phyloP scores from a whole-genome alignment of 192 early-diverging fungal genomes.

The Coemansia sp. region DNA sequence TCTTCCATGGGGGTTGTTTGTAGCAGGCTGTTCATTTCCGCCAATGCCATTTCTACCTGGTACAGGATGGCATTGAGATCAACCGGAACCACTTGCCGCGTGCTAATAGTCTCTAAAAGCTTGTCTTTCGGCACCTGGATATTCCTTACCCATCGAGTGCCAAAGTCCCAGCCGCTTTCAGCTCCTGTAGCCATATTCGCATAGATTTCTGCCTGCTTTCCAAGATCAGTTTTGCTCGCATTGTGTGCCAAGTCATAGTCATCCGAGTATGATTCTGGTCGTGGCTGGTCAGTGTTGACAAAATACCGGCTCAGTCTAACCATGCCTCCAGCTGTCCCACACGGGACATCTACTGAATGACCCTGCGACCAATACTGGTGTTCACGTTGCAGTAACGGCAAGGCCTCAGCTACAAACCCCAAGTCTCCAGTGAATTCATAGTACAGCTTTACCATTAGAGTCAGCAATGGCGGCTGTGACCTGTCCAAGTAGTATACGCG shows the following conservation, averaged over 20 bases:
- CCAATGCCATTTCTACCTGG: constrained; percentile 30
- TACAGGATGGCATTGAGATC: constrained; percentile 72
- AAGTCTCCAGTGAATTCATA: constrained; percentile 54
- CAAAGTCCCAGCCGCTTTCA: constrained; percentile 74
- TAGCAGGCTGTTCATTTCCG: constrained; percentile 7
- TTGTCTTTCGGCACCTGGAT: constrained; percentile 17
- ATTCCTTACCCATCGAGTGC: constrained; percentile 58
- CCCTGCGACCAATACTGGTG: constrained; percentile 62
- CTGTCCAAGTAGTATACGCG: constrained; percentile 72
- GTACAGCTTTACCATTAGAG: constrained; percentile 67
- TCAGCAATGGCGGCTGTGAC: constrained; percentile 71
- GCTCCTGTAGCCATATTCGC: constrained; percentile 66
- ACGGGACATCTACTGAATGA: constrained; percentile 47
- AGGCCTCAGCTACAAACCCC: constrained; percentile 43
- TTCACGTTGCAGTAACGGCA: constrained; percentile 61
- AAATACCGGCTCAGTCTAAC: constrained; percentile 55
- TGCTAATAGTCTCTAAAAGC: constrained; percentile 57
- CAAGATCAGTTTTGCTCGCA: constrained; percentile 24
- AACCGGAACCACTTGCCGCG: constrained; percentile 60
- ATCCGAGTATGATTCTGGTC: constrained; percentile 65
- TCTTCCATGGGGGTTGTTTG: not conserved
- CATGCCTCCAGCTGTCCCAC: not conserved
- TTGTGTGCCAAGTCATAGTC: constrained; percentile 59
- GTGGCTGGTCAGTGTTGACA: constrained; percentile 56
- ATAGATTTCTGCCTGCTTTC: constrained; percentile 45